A percentile compares a stretch with the other conserved stretches of the same genome.
These are phyloP conservation scores for Podospora fimiseda DNA, from an alignment of 495 filamentous ascomycete species.

Conservation along the genomic window DNA sequence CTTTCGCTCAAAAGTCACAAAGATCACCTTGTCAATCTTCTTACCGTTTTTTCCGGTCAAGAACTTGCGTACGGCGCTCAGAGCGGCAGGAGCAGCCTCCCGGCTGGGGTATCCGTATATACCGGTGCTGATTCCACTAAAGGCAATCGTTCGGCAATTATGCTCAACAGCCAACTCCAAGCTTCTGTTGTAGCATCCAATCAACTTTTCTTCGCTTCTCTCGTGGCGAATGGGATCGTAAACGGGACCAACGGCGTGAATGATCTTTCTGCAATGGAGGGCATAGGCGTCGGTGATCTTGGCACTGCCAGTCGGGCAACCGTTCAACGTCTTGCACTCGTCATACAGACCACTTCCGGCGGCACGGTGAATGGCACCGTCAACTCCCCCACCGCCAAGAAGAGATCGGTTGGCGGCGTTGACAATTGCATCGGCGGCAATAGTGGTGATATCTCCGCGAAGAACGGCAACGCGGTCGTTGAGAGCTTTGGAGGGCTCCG, in stretches of 20 bases:
- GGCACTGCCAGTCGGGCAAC: constrained; percentile 72
- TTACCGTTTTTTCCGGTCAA: constrained; percentile 49
- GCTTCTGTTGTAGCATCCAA: constrained; percentile 67
- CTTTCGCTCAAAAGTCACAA: constrained; percentile 73
- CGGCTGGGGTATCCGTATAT: constrained; percentile 79
- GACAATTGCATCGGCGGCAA: constrained; percentile 78
- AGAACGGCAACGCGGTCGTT: constrained; percentile 70
- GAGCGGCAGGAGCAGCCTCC: constrained; percentile 62
- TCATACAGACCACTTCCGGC: constrained; percentile 62
- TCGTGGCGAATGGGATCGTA: constrained; percentile 45
- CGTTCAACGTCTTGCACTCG: constrained; percentile 62
- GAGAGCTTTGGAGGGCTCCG: constrained; percentile 42
- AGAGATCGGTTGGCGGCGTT: constrained; percentile 84
- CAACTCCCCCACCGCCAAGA: constrained; percentile 80
- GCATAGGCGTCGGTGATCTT: constrained; percentile 77
- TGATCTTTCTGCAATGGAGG: constrained; percentile 69
- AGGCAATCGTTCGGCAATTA: constrained; percentile 66
- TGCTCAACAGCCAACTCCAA: constrained; percentile 65
- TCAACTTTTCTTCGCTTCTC: constrained; percentile 46
- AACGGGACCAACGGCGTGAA: constrained; percentile 88
- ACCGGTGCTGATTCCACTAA: constrained; percentile 78
- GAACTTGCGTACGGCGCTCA: constrained; percentile 64
- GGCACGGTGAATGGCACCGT: constrained; percentile 78
- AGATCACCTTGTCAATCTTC: constrained; percentile 65
- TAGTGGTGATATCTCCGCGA: constrained; percentile 74